These are phyloP conservation scores for Poronia punctata DNA, from an alignment of 495 filamentous ascomycete genomes.

Conservation along the genomic window DNA sequence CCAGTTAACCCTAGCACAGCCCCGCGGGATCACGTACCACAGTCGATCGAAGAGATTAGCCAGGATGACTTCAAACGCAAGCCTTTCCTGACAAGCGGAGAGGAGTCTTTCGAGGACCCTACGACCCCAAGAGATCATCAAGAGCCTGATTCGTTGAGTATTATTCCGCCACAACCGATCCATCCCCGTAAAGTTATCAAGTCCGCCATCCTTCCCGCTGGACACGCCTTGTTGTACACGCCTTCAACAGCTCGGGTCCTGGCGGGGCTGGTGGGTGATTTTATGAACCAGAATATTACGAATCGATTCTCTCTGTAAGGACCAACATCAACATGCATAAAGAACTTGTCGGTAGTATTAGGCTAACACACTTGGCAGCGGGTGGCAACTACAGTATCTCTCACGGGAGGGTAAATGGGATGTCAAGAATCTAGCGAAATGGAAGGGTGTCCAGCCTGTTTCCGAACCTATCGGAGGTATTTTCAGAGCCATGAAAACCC, in stretches of 20 bases:
- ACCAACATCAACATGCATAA: not conserved
- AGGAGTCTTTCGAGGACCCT: slow-evolving; percentile 41
- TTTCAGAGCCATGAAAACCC: slow-evolving; percentile 83
- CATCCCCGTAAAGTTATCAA: slow-evolving; percentile 52
- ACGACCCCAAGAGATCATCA: slow-evolving; percentile 33
- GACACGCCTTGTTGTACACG: slow-evolving; percentile 79
- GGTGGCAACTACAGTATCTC: slow-evolving; percentile 86
- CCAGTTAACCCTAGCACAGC: slow-evolving; percentile 29
- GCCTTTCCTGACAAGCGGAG: slow-evolving; percentile 7
- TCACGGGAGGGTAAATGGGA: slow-evolving; percentile 92
- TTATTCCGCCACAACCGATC: slow-evolving; percentile 34
- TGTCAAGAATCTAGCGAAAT: slow-evolving; percentile 92
- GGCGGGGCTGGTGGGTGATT: slow-evolving; percentile 74
- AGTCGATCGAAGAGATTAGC: slow-evolving; percentile 25
- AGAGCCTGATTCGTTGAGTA: slow-evolving; percentile 14
- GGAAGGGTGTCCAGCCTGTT: slow-evolving; percentile 70
- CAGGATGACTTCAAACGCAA: slow-evolving; percentile 29
- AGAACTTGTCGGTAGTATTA: not conserved
- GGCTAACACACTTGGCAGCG: slow-evolving; percentile 23
- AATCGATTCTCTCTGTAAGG: slow-evolving; percentile 58
- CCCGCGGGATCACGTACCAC: slow-evolving; percentile 18
- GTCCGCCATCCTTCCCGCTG: slow-evolving; percentile 68
- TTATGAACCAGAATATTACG: slow-evolving; percentile 67
- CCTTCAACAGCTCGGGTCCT: slow-evolving; percentile 67
- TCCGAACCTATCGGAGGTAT: slow-evolving; percentile 66